Percentiles rank a stretch among this genome's conserved stretches.
phyloP scores from a whole-genome alignment of 441 rosid genomes.

The Gossypium lobatum region DNA sequence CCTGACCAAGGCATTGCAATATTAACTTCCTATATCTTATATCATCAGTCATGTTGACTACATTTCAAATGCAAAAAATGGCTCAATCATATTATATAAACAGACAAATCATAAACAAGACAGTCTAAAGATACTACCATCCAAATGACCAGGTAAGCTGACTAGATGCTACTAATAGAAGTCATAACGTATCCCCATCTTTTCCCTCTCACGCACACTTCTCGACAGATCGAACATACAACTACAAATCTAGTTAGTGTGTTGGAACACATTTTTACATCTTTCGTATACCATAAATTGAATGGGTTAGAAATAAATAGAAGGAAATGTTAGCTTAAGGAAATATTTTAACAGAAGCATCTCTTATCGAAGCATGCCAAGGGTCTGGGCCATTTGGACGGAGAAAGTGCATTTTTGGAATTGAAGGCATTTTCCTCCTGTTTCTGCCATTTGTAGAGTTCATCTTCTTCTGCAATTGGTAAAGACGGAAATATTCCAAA shows the following conservation, averaged over 20 bases:
- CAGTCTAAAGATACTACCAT: neutral
- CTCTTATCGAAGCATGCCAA: neutral
- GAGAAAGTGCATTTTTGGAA: neutral
- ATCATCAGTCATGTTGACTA: neutral
- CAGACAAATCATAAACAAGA: neutral
- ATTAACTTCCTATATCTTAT: constrained; percentile 13
- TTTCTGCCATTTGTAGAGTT: neutral
- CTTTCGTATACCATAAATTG: neutral
- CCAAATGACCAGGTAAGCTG: neutral
- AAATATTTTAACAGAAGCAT: neutral
- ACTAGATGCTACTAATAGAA: neutral
- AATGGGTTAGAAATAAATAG: neutral
- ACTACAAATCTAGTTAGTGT: neutral
- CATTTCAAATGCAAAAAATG: neutral
- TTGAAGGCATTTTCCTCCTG: neutral
- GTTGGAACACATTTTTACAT: neutral
- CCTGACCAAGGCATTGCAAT: constrained; percentile 38
- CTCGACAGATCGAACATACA: neutral
- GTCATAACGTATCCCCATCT: neutral
- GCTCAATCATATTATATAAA: neutral
- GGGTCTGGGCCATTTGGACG: neutral
- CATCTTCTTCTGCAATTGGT: neutral
- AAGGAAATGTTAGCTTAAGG: neutral
- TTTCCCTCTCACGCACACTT: neutral
- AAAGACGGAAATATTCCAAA: neutral